Evolutionary conservation across 331 rosid species (phyloP), one percentile per base, ranked within the genome.

Genomic region (Arachis monticola): DNA sequence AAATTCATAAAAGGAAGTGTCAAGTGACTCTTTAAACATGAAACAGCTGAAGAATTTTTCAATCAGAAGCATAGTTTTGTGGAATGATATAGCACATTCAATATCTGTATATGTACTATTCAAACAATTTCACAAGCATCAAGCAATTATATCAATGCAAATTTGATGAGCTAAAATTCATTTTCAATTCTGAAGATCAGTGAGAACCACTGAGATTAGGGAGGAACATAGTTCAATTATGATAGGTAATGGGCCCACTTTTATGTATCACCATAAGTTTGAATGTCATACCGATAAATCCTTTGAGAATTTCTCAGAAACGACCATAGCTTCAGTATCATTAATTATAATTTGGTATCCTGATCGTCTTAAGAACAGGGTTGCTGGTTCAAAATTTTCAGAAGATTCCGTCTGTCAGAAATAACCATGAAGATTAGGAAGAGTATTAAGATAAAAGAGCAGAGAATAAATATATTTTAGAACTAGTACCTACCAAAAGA

Each of bases 371-470:
- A 94, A 83, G 80, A 60, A 67, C 53, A 94, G 76, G 60, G 97
- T 85, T 46, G 96, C 86, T 73, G 75, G 84, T 81, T 94, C 97
- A 96, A 97, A 94, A 78, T 83, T 88, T 52, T 94, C 99, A 41
- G 97, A 83, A 84, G 96, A 82, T 64, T 92, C 97, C 78, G 76
- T 82, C 99, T 94, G 77, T 64, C 8, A 51, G 13, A 80, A 52
- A 81, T 47, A 63, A 65, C 30, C 46, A 46, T 6, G 10, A 75
- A 76, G 83, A 65, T 51, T 38, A 30, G 55, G 55, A 65, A 9
- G 22, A 60, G n/a, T 60, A 45, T 60, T 58, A 73, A 51, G 57
- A 66, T 53, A n/a, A 67, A 70, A 35, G 35, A 40, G 70, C 72
- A 46, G 41, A 67, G 17, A 61, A 57, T 51, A 72, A 31, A 63